Base-by-base conservation (phyloP, 306 rosid genomes). In the Mucuna pruriens region DNA sequence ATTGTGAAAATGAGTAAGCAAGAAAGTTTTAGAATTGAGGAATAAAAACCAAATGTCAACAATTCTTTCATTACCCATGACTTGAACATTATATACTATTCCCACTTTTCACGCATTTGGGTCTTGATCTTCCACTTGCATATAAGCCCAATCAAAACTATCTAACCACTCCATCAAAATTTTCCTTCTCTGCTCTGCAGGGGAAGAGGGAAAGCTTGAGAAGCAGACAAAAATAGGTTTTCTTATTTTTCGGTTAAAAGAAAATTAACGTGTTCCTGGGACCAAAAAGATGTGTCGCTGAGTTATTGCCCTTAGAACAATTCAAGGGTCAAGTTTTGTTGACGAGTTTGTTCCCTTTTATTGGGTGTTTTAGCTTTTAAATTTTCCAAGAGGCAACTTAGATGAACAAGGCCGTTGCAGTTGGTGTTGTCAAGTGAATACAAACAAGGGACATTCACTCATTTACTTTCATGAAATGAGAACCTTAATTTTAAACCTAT, bases 271-370 rank as follows among this genome's bases (percentile, higher is more conserved):
- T 48, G 10, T 66, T 20, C 25, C 15, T 9, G 71, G 72, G 80
- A 44, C 84, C 86, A 86, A 76, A 72, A 64, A 75, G 57, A 75
- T 64, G 85, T 83, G 87, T 54, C 77, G 40, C 80, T 26, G 8
- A 54, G 74, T 40, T 58, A 58, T 64, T 38, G 89, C 26, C 89
- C 75, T 83, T 86, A 71, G 76, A 71, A 33, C 66, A 78, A 82
- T 61, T 90, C 88, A 86, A 88, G 61, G 87, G 90, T 25, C 89
- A 83, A 4, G 25, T 57, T 65, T 51, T 48, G 64, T 76, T 69
- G 10, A 44, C 15, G 6, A 54, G 20, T 45, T 57, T 16, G 57
- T 54, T 69, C 72, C 60, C 57, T 51, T 76, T 61, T 68, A 23
- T 75, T 54, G 52, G n/a, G 17, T 49, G 48, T 1, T 16, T 52